Base-by-base conservation (phyloP, 2,329 filamentous ascomycete species). In the Colletotrichum spinosum region DNA sequence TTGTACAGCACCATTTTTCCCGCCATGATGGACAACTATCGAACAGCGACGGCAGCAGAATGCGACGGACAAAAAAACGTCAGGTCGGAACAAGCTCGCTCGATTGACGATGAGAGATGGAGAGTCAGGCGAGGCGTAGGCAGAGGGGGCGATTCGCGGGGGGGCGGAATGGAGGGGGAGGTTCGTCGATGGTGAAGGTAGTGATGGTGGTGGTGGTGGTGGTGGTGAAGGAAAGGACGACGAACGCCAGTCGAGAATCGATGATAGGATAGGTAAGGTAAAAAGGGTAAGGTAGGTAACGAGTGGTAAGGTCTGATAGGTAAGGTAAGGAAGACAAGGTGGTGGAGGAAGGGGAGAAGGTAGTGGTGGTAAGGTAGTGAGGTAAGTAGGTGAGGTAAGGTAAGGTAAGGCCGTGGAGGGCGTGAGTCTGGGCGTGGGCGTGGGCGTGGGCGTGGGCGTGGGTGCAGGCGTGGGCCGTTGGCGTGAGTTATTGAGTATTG, bases 1-100 rank as follows among this genome's bases (percentile, higher is more conserved):
- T 97, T 97, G 85, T 97, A 97, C 78, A 97, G 83, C 76, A 94
- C 94, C 93, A 97, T 97, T 85, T 95, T 94, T 75, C 92, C 92
- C 82, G 92, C 90, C 93, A 96, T 96, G 78, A 75, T 84, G 71
- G 61, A 61, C 54, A 61, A 52, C 52, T 62, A 52, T 62, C 44
- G 33, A 53, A 42, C 54, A 46, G 42, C 71, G 51, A 69, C 69
- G 68, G 67, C 59, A 64, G 56, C 53, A 60, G 60, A 50, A 68
- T 69, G 67, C 60, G 38, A 58, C 17, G 42, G 42, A 55, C 38
- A n/a, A 25, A 25, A 25, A 25, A 25, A 5, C 25, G 17, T 39
- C 50, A 35, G n/a, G 53, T 57, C 53, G 39, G 42, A 46, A 46
- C 45, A 13, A 64, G 50, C 9, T 50, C 49, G 54, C 53, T 58